A percentile compares a stretch with the other conserved stretches of the same genome.
Evolutionary conservation across 2,329 filamentous ascomycete genomes (phyloP).

Genomic region (Verticillium longisporum): DNA sequence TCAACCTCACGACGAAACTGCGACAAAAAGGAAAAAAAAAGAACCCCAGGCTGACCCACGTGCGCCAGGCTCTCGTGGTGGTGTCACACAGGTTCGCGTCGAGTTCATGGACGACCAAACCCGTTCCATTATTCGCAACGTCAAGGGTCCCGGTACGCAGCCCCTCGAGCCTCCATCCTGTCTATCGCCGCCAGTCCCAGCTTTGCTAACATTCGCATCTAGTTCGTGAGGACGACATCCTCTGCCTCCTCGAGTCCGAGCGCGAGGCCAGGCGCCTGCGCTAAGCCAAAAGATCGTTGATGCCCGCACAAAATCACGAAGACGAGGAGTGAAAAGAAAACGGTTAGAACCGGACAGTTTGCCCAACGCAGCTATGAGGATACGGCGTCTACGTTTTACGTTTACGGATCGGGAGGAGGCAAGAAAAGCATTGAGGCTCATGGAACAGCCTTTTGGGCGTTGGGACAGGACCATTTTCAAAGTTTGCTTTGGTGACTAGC

Average conservation of each 20-base stretch:
- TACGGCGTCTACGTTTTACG: not conserved
- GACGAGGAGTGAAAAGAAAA: not conserved
- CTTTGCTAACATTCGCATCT: slow-evolving; percentile 1
- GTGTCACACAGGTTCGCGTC: slow-evolving; percentile 99
- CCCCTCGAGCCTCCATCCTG: not conserved
- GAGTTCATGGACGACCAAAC: slow-evolving; percentile 99
- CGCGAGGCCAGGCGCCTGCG: slow-evolving; percentile 96
- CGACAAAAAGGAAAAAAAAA: not conserved
- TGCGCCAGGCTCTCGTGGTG: slow-evolving; percentile 87
- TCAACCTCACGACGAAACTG: not conserved
- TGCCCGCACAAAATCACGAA: not conserved
- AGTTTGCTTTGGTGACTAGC: not conserved
- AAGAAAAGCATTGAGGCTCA: not conserved
- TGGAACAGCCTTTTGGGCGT: not conserved
- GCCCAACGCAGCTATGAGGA: not conserved
- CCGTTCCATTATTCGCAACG: slow-evolving; percentile 99
- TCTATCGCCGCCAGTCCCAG: not conserved
- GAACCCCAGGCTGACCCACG: not conserved
- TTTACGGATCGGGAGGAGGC: not conserved
- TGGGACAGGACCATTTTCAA: not conserved
- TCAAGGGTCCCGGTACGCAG: slow-evolving; percentile 91
- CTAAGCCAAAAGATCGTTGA: slow-evolving; percentile 47
- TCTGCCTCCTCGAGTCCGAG: slow-evolving; percentile 99
- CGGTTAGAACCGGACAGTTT: not conserved
- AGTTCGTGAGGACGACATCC: slow-evolving; percentile 88